Percentiles rank a stretch among this genome's conserved stretches.
Evolutionary conservation across 1,139 yeast genomes (phyloP).

Genomic region (Pichia terricola): DNA sequence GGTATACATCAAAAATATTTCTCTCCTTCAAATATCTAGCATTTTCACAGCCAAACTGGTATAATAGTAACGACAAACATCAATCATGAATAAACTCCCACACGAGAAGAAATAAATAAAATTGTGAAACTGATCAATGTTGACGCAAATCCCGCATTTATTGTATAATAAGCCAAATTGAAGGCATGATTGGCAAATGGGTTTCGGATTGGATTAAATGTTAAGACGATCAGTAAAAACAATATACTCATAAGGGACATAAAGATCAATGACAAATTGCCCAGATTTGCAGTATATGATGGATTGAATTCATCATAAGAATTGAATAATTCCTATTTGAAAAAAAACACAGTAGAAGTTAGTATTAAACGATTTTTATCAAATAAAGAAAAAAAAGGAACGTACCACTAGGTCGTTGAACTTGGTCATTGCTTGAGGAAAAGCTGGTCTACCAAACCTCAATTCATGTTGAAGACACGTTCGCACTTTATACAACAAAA

Average conservation of each 20-base stretch:
- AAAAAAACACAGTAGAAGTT: not conserved
- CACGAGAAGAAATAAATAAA: conserved; percentile 21
- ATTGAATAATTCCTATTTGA: conserved; percentile 2
- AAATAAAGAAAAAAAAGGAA: not conserved
- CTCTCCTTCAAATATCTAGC: too few relatives aligned
- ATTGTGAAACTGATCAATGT: conserved; percentile 21
- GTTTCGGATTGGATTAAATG: conserved; percentile 1
- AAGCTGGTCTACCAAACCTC: too few relatives aligned
- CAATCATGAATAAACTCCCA: conserved; percentile 25
- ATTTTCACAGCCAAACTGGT: too few relatives aligned
- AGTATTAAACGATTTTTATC: conserved; percentile 1
- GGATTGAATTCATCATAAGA: conserved; percentile 2
- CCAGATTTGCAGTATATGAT: conserved; percentile 1
- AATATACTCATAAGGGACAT: conserved; percentile 2
- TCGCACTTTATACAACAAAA: too few relatives aligned
- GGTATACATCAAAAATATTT: too few relatives aligned
- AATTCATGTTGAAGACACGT: too few relatives aligned
- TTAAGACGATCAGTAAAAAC: conserved; percentile 5
- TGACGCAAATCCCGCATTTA: conserved; percentile 16
- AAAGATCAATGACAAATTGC: not conserved
- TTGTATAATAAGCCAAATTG: conserved; percentile 10
- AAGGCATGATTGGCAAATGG: too few relatives aligned
- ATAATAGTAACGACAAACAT: too few relatives aligned
- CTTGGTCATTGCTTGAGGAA: conserved; percentile 1
- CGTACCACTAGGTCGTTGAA: conserved; percentile 8